A percentile compares a stretch with the other conserved stretches of the same genome.
These are phyloP conservation scores for Cladosporium halotolerans DNA, from an alignment of 2,329 filamentous ascomycete genomes.

Conservation along the genomic window DNA sequence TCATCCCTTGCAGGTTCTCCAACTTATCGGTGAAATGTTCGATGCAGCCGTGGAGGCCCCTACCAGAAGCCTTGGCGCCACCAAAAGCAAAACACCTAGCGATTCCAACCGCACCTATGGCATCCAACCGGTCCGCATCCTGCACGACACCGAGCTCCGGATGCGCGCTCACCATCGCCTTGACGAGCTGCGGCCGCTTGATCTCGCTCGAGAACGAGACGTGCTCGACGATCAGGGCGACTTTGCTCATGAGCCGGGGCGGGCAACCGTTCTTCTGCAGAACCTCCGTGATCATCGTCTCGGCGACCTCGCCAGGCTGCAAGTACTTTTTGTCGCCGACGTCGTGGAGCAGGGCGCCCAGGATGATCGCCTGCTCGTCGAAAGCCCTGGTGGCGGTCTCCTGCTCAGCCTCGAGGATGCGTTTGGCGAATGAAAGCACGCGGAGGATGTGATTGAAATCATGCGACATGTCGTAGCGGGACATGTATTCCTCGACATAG, in stretches of 20 bases:
- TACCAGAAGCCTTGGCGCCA: conserved; percentile 51
- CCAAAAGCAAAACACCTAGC: conserved; percentile 72
- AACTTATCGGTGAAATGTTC: conserved; percentile 74
- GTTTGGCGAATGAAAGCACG: conserved; percentile 65
- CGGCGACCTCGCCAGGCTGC: conserved; percentile 43
- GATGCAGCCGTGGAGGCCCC: conserved; percentile 58
- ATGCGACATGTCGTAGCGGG: conserved; percentile 75
- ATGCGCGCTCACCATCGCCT: conserved; percentile 54
- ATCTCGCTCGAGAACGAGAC: conserved; percentile 75
- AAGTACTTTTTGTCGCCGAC: conserved; percentile 82
- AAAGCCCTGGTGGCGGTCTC: conserved; percentile 21
- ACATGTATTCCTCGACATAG: conserved; percentile 68
- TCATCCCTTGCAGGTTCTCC: conserved; percentile 54
- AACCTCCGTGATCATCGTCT: conserved; percentile 50
- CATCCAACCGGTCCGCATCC: conserved; percentile 88
- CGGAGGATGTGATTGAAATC: conserved; percentile 80
- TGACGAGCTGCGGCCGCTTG: conserved; percentile 55
- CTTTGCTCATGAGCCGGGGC: conserved; percentile 53
- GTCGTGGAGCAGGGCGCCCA: conserved; percentile 64
- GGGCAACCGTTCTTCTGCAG: conserved; percentile 54
- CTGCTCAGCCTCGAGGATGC: conserved; percentile 48
- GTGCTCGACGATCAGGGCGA: conserved; percentile 67
- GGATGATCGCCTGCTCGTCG: conserved; percentile 25
- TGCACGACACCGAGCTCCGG: conserved; percentile 81
- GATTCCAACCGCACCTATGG: conserved; percentile 79